Evolutionary conservation across 345 rosid species (phyloP), one percentile per base, ranked within the genome.

Genomic region (Rhodamnia rubescens): DNA sequence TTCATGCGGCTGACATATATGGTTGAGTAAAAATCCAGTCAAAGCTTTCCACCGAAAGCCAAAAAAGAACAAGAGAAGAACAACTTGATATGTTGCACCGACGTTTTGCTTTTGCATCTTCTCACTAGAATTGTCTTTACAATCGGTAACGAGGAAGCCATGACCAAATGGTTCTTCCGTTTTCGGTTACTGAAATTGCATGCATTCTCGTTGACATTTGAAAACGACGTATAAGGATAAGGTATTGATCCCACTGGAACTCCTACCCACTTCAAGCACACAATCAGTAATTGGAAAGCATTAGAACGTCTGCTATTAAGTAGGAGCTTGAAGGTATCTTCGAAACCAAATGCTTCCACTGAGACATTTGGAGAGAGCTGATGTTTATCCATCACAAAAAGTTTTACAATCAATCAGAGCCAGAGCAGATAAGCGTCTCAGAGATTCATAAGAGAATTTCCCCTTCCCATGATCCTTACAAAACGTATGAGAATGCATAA

Each of bases 141-240:
- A 7, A 5, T 16, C 22, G 21, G 22, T 3, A 15, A 29, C 0
- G 0, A 64, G 12, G 22, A 16, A 7, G 42, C 11, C 11, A 29
- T 4, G 74, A 61, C 42, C 22, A 21, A 61, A 15, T 61, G 11
- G 42, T 29, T 7, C 42, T 61, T 61, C 42, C 22, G 3, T 32
- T 61, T 61, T 29, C 3, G 74, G 74, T 29, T 29, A 1, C 42
- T 29, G 74, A 61, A 61, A 29, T 29, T 7, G 6, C 74, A 29
- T 29, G 74, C 74, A 7, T 29, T 15, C 74, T 0, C 74, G 1
- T 61, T 61, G 22, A 29, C 8, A 61, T 20, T 29, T 29, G 42
- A 61, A 61, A 15, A 15, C 15, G 74, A 29, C 74, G 42, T 61
- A 7, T 6, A 13, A 14, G 74, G 74, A 27, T 13, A 59, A 27